phyloP scores from a whole-genome alignment of 2,329 filamentous ascomycete species.

The Alternaria sp. region DNA sequence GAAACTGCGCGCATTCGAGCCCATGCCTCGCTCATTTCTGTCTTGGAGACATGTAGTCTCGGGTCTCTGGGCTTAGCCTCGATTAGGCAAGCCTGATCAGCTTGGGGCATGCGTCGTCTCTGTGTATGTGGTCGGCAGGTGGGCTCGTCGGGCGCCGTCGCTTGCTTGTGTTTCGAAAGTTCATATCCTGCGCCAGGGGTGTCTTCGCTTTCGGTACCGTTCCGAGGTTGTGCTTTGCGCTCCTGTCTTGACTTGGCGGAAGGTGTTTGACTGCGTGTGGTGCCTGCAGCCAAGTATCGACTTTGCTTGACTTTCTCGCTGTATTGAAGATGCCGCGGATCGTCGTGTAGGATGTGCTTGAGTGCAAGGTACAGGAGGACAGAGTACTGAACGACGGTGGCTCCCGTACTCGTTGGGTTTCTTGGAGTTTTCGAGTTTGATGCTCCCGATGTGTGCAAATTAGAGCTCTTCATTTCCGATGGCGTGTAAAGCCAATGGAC shows the following conservation, averaged over 20 bases:
- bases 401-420: slow-evolving; percentile 6
- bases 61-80: neutral
- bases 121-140: neutral
- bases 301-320: neutral
- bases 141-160: neutral
- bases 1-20: slow-evolving; percentile 14
- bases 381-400: slow-evolving; percentile 3
- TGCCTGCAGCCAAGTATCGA: neutral
- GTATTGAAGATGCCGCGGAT: slow-evolving; percentile 12
- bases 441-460: neutral
- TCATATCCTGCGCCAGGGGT: neutral
- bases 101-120: neutral
- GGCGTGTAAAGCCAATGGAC: neutral
- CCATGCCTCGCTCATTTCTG: slow-evolving; percentile 24
- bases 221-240: neutral
- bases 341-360: slow-evolving; percentile 12
- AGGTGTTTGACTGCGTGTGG: neutral
- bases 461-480: neutral
- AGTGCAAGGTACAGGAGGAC: slow-evolving; percentile 14
- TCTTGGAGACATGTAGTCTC: slow-evolving; percentile 1
- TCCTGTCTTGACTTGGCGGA: neutral
- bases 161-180: neutral
- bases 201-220: neutral
- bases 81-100: neutral
- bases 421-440: neutral